phyloP scores from a whole-genome alignment of 441 rosid genomes.

The Bruguiera hainesii region DNA sequence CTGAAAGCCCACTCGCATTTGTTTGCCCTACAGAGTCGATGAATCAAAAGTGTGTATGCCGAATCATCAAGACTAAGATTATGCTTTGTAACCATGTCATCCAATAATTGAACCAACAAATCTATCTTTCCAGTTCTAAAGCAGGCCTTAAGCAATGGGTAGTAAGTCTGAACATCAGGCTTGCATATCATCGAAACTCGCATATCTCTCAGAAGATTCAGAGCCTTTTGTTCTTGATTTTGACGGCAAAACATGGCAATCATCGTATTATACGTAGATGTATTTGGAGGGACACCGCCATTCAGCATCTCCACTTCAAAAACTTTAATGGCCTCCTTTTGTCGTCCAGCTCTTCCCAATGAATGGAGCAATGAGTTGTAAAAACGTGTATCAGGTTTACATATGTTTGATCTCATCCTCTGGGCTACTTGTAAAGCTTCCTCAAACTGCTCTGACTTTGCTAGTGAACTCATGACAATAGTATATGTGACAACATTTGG shows the following conservation, averaged over 20 bases:
- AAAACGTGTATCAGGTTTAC: conserved; percentile 53
- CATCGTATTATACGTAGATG: conserved; percentile 75
- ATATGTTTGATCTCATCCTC: conserved; percentile 47
- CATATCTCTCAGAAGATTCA: conserved; percentile 50
- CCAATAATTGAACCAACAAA: conserved; percentile 51
- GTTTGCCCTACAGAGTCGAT: conserved; percentile 62
- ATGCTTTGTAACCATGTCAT: conserved; percentile 67
- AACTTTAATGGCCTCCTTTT: conserved; percentile 49
- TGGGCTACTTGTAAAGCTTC: conserved; percentile 49
- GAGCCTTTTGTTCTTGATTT: conserved; percentile 40
- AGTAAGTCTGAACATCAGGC: conserved; percentile 70
- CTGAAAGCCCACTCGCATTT: conserved; percentile 62
- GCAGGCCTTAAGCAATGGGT: conserved; percentile 64
- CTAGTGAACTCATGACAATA: conserved; percentile 53
- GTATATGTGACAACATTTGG: conserved; percentile 74
- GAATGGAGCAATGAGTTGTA: conserved; percentile 74
- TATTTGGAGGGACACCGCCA: conserved; percentile 33
- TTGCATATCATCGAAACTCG: conserved; percentile 40
- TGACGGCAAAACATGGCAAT: conserved; percentile 72
- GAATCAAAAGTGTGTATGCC: conserved; percentile 67
- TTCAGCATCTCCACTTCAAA: conserved; percentile 59
- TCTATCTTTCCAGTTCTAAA: conserved; percentile 59
- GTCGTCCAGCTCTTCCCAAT: conserved; percentile 53
- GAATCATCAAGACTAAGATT: conserved; percentile 74
- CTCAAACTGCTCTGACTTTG: conserved; percentile 49